Conservation (phyloP, 257 asterid genomes). For the Capsicum chinense region DNA sequence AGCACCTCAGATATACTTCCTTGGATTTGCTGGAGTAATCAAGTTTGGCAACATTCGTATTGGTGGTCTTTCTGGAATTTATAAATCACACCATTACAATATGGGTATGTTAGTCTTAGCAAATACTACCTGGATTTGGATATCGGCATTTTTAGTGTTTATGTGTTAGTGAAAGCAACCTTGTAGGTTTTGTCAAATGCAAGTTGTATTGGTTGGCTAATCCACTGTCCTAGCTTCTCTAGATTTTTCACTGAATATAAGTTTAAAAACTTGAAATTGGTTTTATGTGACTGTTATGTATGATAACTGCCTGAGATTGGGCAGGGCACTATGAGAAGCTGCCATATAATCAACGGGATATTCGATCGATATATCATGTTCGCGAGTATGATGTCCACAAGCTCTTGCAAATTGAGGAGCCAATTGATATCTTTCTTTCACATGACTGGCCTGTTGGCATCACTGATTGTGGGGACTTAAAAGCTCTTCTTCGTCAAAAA, state of each 20-base stretch:
- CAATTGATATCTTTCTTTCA: slow-evolving; percentile 89
- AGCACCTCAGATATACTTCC: slow-evolving; percentile 91
- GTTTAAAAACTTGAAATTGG: neutral
- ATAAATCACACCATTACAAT: slow-evolving; percentile 65
- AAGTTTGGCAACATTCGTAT: slow-evolving; percentile 95
- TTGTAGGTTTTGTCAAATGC: slow-evolving; percentile 11
- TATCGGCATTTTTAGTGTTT: neutral
- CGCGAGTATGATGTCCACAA: slow-evolving; percentile 92
- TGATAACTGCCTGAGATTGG: slow-evolving; percentile 32
- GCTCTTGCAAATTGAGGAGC: slow-evolving; percentile 93
- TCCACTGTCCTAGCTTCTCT: slow-evolving; percentile 14
- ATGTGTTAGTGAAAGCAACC: slow-evolving; percentile 17
- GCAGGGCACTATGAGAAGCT: slow-evolving; percentile 90
- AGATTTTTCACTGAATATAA: neutral
- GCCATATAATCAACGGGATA: slow-evolving; percentile 77
- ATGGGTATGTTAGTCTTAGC: slow-evolving; percentile 49
- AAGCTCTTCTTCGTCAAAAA: slow-evolving; percentile 64
- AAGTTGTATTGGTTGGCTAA: slow-evolving; percentile 22
- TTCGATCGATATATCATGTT: slow-evolving; percentile 89
- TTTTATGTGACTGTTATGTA: slow-evolving; percentile 1
- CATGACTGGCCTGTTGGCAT: slow-evolving; percentile 98
- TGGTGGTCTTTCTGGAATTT: slow-evolving; percentile 95
- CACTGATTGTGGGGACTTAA: slow-evolving; percentile 69
- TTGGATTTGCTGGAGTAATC: slow-evolving; percentile 89
- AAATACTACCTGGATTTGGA: neutral